Base-by-base conservation (phyloP, 208 protist species). In the Trypanosoma avium region DNA sequence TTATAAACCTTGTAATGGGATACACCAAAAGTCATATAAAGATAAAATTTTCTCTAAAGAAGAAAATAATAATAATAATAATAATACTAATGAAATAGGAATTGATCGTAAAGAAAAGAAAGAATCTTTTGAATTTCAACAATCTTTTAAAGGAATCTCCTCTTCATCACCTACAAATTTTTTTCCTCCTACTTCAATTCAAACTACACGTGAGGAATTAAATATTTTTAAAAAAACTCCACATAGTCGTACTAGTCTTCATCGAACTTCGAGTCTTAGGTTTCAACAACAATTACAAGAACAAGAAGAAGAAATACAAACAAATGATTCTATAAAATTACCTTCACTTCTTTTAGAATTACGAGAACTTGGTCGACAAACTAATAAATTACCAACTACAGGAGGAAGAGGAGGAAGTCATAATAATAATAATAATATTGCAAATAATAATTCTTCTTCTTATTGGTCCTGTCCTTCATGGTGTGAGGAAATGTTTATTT, bases 1-100 rank as follows among this genome's bases (percentile, higher is more conserved):
- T 17, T 92, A 88, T 53, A 82, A 80, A 1, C 40, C 67, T 8
- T 79, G 73, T 60, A 24, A 21, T 42, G 59, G 57, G 4, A n/a
- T n/a, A 38, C 19, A 19, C 10, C 46, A 45, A 1, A 21, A 68
- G 46, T 17, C 9, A 13, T 40, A 63, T 24, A 50, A 8, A 22
- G 58, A 56, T 8, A 26, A 3, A 5, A 26, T 3, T 4, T 30
- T 43, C 3, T 50, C 21, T 15, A 19, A 4, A 10, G 32, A 53
- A n/a, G 27, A 55, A n/a, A 12, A 40, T 22, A 29, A 54, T 15
- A 15, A 66, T 13, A n/a, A 47, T 45, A 35, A 29, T 13, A n/a
- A 49, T 10, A 5, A 55, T 36, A 56, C 1, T 9, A 24, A n/a
- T 17, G 22, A 32, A 30, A 26, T 13, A 30, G 29, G 17, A 4